phyloP scores from a whole-genome alignment of 2,329 filamentous ascomycete genomes.

The Fusarium sp. region DNA sequence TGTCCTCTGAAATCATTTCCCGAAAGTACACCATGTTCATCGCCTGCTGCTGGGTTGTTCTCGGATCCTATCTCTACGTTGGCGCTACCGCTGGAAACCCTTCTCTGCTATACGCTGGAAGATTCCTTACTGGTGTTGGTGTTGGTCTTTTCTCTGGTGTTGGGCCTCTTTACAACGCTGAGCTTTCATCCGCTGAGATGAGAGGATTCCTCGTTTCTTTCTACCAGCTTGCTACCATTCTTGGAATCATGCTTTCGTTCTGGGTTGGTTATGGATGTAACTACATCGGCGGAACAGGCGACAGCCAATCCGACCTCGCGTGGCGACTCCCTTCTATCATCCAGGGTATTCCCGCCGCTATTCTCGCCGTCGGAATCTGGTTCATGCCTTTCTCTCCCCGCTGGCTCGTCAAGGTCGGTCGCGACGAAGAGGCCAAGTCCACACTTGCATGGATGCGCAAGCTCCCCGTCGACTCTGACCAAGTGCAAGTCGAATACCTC shows the following conservation, averaged over 20 bases:
- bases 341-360: constrained; percentile 55
- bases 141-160: constrained; percentile 60
- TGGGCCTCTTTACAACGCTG: constrained; percentile 61
- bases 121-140: constrained; percentile 62
- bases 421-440: constrained; percentile 71
- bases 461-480: constrained; percentile 66
- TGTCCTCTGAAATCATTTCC: constrained; percentile 61
- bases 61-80: constrained; percentile 58
- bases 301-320: constrained; percentile 55
- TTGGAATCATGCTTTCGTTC: constrained; percentile 61
- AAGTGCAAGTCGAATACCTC: constrained; percentile 80
- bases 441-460: constrained; percentile 26
- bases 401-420: constrained; percentile 78
- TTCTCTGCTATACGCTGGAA: constrained; percentile 58
- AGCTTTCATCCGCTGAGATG: constrained; percentile 71
- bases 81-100: constrained; percentile 55
- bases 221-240: constrained; percentile 63
- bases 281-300: constrained; percentile 60
- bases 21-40: constrained; percentile 64
- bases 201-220: constrained; percentile 73
- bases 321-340: constrained; percentile 60
- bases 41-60: constrained; percentile 59
- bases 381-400: constrained; percentile 84
- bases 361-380: constrained; percentile 76
- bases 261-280: constrained; percentile 60